Conservation (phyloP, 1,284 basidiomycete species). For the Boletellus sp. region DNA sequence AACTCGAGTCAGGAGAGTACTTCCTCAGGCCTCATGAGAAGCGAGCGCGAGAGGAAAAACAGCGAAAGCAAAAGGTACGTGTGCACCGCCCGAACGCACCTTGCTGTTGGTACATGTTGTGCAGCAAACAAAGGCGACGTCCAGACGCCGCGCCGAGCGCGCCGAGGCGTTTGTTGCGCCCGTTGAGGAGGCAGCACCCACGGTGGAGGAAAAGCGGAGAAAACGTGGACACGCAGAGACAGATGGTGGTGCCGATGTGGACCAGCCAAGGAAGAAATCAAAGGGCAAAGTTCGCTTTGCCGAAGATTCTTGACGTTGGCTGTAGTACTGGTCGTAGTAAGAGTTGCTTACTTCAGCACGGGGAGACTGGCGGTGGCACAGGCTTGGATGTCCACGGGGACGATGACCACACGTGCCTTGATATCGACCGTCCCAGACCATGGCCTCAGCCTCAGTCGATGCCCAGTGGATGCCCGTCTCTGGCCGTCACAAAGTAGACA, state of each 20-base stretch:
- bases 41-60: slow-evolving; percentile 59
- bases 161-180: slow-evolving; percentile 86
- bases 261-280: slow-evolving; percentile 34
- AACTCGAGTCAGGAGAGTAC: slow-evolving; percentile 96
- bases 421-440: slow-evolving; percentile 32
- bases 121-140: slow-evolving; percentile 74
- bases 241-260: slow-evolving; percentile 18
- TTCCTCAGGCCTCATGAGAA: slow-evolving; percentile 90
- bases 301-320: slow-evolving; percentile 11
- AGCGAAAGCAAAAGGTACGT: slow-evolving; percentile 73
- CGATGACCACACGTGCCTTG: slow-evolving; percentile 17
- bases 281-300: slow-evolving; percentile 22
- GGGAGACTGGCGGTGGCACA: slow-evolving; percentile 1
- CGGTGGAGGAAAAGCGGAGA: slow-evolving; percentile 76
- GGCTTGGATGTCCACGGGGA: slow-evolving; percentile 6
- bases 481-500: slow-evolving; percentile 50
- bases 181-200: slow-evolving; percentile 63
- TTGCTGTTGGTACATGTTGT: slow-evolving; percentile 9
- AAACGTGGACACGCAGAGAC: slow-evolving; percentile 45
- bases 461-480: slow-evolving; percentile 53
- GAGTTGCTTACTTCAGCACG: slow-evolving; percentile 29
- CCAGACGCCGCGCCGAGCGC: slow-evolving; percentile 69
- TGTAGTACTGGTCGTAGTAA: not conserved
- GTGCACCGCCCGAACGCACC: not conserved
- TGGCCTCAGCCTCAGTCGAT: slow-evolving; percentile 42